Base-by-base conservation (phyloP, 2,329 filamentous ascomycete genomes). In the Penicillium digitatum region DNA sequence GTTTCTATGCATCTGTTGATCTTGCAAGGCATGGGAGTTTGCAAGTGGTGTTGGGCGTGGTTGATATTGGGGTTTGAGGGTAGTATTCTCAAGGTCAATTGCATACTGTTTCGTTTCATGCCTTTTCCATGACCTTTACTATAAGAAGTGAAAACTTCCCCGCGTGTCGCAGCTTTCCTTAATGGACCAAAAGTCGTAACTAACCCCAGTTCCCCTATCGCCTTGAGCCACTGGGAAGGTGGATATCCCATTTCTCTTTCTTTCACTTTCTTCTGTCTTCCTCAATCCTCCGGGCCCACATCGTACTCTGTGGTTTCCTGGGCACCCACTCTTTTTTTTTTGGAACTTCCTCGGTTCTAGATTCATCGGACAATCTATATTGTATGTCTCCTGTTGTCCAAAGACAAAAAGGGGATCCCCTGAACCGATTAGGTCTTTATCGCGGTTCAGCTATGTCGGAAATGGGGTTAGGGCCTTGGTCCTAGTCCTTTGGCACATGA, bases 21-120 rank as follows among this genome's bases (percentile, higher is more conserved):
- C 50, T 55, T 48, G 32, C 48, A 47, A 47, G 58, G 57, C 46
- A 57, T 55, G 40, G 63, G 63, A 57, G 60, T 63, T 64, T 46
- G 49, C 48, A 39, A 52, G 46, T 26, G 56, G 58, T 56, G 56
- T 61, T 60, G 43, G 48, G 60, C 35, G 51, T 57, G 51, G 51
- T 48, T 56, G 32, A 58, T 56, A 60, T 53, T 48, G 53, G 38
- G 40, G 31, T 18, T 32, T 55, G 18, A 6, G 43, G 14, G 29
- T n/a, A n/a, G n/a, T 39, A 39, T 32, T 48, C 14, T 34, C 14
- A 16, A 40, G 45, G 56, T 32, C n/a, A 46, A 54, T 29, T 56
- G 50, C 50, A 59, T 57, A 54, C 34, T 50, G 35, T 35, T 32
- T 54, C n/a, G n/a, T 29, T 11, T 50, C n/a, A 46, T 43, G n/a